phyloP scores from a whole-genome alignment of 805 yeast species.

The Wickerhamomyces strasburgensis region DNA sequence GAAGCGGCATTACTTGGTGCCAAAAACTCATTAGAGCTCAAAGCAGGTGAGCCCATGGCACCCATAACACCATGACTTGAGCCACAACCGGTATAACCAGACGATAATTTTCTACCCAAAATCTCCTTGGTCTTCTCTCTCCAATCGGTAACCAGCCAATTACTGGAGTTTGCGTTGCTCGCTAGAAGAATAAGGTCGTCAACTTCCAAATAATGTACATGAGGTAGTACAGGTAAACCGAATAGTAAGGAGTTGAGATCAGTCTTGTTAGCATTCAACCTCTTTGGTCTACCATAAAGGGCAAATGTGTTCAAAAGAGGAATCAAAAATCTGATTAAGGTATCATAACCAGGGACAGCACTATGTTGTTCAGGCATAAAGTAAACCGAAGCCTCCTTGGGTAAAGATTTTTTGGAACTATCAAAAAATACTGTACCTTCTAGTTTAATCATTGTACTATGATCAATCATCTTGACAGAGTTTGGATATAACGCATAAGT shows the following conservation, averaged over 20 bases:
- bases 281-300: slow-evolving; percentile 76
- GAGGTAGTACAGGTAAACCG: slow-evolving; percentile 80
- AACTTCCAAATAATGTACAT: slow-evolving; percentile 63
- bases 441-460: slow-evolving; percentile 80
- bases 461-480: slow-evolving; percentile 72
- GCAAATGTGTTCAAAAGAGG: slow-evolving; percentile 74
- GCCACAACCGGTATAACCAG: slow-evolving; percentile 80
- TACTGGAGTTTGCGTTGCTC: slow-evolving; percentile 28
- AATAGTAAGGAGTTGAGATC: slow-evolving; percentile 65
- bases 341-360: slow-evolving; percentile 78
- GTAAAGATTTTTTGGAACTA: slow-evolving; percentile 38
- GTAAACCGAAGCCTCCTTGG: slow-evolving; percentile 60
- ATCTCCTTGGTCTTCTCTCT: slow-evolving; percentile 47
- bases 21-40: slow-evolving; percentile 32
- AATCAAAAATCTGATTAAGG: slow-evolving; percentile 72
- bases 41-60: slow-evolving; percentile 48
- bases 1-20: slow-evolving; percentile 14
- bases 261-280: slow-evolving; percentile 67
- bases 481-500: slow-evolving; percentile 93
- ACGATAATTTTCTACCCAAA: slow-evolving; percentile 44
- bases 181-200: slow-evolving; percentile 49
- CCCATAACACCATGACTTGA: slow-evolving; percentile 57
- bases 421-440: slow-evolving; percentile 75
- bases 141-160: slow-evolving; percentile 65
- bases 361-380: slow-evolving; percentile 83